Evolutionary conservation across 2,329 filamentous ascomycete species (phyloP), one percentile per base, ranked within the genome.

Genomic region (Claviceps sp.): DNA sequence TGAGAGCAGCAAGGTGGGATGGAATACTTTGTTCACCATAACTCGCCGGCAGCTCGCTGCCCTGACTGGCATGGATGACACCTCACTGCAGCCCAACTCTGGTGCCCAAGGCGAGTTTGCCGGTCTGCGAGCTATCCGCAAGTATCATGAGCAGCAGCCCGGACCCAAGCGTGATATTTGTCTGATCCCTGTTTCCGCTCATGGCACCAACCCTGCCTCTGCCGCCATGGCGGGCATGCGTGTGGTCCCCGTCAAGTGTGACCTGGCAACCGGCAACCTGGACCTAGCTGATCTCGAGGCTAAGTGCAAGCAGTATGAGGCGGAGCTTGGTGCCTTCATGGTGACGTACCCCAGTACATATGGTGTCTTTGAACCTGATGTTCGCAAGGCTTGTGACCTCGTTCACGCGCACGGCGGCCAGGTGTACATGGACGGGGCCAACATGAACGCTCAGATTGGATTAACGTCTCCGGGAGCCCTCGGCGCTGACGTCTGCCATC

Each of bases 351-450:
- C 91, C 37, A 93, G 86, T 67, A 97, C 91, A 0, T 97, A 86
- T 59, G 91, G 91, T 65, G 88, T 97, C 34, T 97, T 95, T 63
- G 91, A 97, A 73, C 90, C 90, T 2, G 78, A 83, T 57, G 81
- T 95, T 66, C 93, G 89, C 72, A 80, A 86, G 63, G 89, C 84
- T 16, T 95, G 89, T 68, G 74, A 88, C 52, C 73, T 94, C 34
- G 88, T 97, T 18, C 91, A 97, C 71, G 70, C 85, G 57, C 74
- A 94, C 63, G 91, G 91, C 50, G 91, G 91, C 9, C 88, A 94
- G 64, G 91, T 97, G 16, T 97, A 96, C 74, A 96, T 97, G 91
- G 91, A 97, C 65, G 91, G 91, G 47, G 91, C 91, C 58, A 97
- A 97, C 73, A 93, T 96, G 88, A 97, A 96, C 65, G 91, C 91